Evolutionary conservation across 2,329 filamentous ascomycete genomes (phyloP).

Genomic region (Penicillium expansum): DNA sequence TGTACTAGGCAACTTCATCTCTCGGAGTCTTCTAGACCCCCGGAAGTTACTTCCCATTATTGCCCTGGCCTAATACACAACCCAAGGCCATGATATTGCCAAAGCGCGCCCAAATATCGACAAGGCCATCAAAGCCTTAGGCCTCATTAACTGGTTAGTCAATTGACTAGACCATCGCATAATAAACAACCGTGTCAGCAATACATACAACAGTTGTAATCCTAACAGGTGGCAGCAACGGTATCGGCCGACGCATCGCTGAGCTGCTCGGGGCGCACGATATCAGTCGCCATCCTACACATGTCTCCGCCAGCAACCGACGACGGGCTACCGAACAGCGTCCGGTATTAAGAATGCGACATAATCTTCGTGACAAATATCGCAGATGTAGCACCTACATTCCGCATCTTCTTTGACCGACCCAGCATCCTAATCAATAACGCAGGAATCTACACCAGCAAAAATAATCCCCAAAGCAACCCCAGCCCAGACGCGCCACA

Average conservation of each 20-base stretch:
- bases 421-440: conserved; percentile 61
- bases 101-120: conserved; percentile 54
- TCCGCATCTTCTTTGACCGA: conserved; percentile 58
- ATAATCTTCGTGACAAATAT: conserved; percentile 60
- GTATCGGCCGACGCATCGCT: conserved; percentile 68
- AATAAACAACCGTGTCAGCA: conserved; percentile 44
- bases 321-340: conserved; percentile 40
- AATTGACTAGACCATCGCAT: conserved; percentile 52
- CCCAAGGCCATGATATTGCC: conserved; percentile 56
- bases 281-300: conserved; percentile 69
- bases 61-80: conserved; percentile 62
- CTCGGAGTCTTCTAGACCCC: conserved; percentile 63
- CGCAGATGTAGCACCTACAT: conserved; percentile 49
- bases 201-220: conserved; percentile 56
- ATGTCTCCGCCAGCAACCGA: conserved; percentile 24
- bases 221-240: conserved; percentile 71
- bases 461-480: conserved; percentile 59
- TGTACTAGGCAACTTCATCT: conserved; percentile 57
- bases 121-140: conserved; percentile 54
- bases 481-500: conserved; percentile 58
- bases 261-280: conserved; percentile 62
- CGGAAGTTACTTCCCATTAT: conserved; percentile 62
- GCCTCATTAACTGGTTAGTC: conserved; percentile 51
- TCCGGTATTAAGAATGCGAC: conserved; percentile 70
- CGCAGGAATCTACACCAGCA: conserved; percentile 47